Percentiles rank a stretch among this genome's conserved stretches.
Evolutionary conservation across 768 basidiomycete species (phyloP).

Genomic region (Lactifluus pinguis): DNA sequence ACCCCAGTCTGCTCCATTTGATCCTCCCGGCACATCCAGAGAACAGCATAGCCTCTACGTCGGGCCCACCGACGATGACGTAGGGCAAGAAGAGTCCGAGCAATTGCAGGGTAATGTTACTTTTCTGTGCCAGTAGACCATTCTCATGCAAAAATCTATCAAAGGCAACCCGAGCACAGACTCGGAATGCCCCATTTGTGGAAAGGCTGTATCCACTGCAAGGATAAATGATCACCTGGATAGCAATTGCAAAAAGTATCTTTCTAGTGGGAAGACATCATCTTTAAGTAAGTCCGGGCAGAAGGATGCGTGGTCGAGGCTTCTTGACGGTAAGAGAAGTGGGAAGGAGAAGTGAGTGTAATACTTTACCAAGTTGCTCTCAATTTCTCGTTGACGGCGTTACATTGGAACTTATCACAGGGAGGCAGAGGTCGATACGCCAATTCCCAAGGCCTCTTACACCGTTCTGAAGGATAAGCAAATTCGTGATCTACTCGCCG

Average conservation of each 20-base stretch:
- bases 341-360: conserved; percentile 16
- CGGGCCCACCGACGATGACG: neutral
- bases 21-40: neutral
- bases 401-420: neutral
- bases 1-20: neutral
- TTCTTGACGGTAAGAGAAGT: conserved; percentile 10
- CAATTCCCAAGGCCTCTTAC: conserved; percentile 23
- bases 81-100: neutral
- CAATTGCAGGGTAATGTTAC: neutral
- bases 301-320: conserved; percentile 18
- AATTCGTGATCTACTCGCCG: conserved; percentile 19
- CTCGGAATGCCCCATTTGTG: conserved; percentile 6
- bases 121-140: neutral
- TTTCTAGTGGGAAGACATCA: neutral
- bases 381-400: neutral
- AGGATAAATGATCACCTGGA: conserved; percentile 31
- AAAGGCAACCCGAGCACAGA: neutral
- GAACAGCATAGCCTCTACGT: neutral
- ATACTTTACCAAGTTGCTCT: neutral
- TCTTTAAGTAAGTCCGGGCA: conserved; percentile 10
- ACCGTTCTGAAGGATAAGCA: conserved; percentile 21
- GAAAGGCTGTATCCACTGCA: conserved; percentile 21
- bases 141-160: neutral
- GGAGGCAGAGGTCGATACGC: neutral
- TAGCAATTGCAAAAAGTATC: conserved; percentile 23